A percentile compares a stretch with the other conserved stretches of the same genome.
Evolutionary conservation across 257 asterid genomes (phyloP).

Genomic region (Solanum arcanum): DNA sequence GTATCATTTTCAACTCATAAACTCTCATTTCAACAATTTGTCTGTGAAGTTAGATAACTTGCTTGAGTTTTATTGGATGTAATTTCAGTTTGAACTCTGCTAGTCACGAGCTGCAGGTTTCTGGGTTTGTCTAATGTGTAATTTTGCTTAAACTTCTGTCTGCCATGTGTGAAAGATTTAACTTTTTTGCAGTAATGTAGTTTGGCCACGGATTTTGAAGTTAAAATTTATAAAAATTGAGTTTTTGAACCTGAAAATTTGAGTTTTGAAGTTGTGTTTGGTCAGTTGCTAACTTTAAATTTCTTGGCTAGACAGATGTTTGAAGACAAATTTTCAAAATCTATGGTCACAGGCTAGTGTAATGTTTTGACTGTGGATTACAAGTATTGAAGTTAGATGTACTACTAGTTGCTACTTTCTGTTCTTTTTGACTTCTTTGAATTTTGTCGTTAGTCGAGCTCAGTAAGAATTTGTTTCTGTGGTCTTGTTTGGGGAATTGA

Average conservation of each 20-base stretch:
- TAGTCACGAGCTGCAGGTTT: background rate
- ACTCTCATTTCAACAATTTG: background rate
- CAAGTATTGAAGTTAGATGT: background rate
- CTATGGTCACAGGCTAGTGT: background rate
- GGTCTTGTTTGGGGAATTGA: background rate
- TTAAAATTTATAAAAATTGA: background rate
- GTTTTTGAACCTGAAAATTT: background rate
- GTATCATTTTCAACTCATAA: slow-evolving; percentile 12
- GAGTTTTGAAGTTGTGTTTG: background rate
- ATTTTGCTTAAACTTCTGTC: background rate
- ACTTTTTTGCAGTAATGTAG: background rate
- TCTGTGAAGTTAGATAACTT: background rate
- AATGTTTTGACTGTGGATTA: background rate
- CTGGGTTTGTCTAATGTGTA: background rate
- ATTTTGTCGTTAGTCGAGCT: background rate
- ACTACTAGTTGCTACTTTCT: background rate
- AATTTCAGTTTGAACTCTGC: background rate
- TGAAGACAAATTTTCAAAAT: background rate
- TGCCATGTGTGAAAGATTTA: background rate
- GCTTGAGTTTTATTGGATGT: background rate
- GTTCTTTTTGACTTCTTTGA: background rate
- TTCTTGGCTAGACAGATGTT: background rate
- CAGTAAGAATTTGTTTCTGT: background rate
- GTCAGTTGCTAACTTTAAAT: background rate
- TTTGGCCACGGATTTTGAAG: background rate